Conservation (phyloP, 306 rosid genomes). For the Fragaria vesca region DNA sequence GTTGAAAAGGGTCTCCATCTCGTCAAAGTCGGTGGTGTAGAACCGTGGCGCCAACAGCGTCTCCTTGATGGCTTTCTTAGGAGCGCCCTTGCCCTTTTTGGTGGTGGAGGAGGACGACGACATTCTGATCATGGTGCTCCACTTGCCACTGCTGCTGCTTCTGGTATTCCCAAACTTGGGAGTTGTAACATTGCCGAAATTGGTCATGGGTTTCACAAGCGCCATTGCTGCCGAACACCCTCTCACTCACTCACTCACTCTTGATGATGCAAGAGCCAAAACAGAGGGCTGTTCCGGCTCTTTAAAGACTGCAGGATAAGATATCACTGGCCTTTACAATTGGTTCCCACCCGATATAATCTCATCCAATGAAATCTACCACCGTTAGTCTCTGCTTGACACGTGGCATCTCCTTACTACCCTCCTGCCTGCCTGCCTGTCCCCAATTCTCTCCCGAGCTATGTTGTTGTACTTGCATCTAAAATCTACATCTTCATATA, state of each 20-base stretch:
- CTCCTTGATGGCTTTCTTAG: constrained; percentile 56
- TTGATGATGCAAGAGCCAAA: too few species aligned
- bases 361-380: constrained; percentile 10
- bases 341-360: background rate
- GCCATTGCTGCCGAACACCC: constrained; percentile 63
- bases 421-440: too few species aligned
- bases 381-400: background rate
- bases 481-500: too few species aligned
- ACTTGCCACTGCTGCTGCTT: constrained; percentile 25
- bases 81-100: constrained; percentile 36
- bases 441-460: too few species aligned
- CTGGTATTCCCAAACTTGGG: constrained; percentile 48
- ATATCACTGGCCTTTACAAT: background rate
- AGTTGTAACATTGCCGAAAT: constrained; percentile 40
- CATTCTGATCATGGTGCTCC: constrained; percentile 52
- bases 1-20: constrained; percentile 98
- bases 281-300: too few species aligned
- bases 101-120: constrained; percentile 36
- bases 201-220: constrained; percentile 79
- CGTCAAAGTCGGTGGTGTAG: constrained; percentile 95
- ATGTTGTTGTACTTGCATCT: too few species aligned
- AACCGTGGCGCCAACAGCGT: constrained; percentile 92
- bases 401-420: background rate
- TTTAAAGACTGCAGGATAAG: background rate
- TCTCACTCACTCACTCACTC: constrained; percentile 12